Conservation (phyloP, 306 rosid species). For the Quercus ilex region DNA sequence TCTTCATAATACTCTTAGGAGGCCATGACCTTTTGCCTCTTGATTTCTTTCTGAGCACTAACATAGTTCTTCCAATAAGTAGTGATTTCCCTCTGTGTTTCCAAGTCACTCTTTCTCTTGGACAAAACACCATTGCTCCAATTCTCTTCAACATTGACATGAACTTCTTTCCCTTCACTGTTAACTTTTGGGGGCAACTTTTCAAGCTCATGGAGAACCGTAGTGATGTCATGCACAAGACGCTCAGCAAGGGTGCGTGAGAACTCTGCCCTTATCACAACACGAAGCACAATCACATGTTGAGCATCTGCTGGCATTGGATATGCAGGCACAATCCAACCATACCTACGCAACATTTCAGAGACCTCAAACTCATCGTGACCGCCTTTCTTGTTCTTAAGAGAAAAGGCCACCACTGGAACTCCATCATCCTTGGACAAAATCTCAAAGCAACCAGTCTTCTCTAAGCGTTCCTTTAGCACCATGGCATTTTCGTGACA, state of each 20-base stretch:
- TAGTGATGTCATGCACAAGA: conserved; percentile 19
- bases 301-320: conserved; percentile 30
- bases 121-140: not conserved
- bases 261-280: conserved; percentile 29
- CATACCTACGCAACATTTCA: conserved; percentile 21
- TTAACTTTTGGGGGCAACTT: not conserved
- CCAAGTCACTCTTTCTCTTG: conserved; percentile 15
- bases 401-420: conserved; percentile 37
- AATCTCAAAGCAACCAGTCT: conserved; percentile 23
- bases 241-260: conserved; percentile 25
- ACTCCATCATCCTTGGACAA: conserved; percentile 34
- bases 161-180: not conserved
- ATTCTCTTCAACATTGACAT: not conserved
- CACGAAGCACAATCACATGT: conserved; percentile 29
- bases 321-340: conserved; percentile 41
- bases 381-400: conserved; percentile 12
- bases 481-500: conserved; percentile 30
- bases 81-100: conserved; percentile 18
- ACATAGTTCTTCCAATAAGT: conserved; percentile 19
- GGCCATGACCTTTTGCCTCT: not conserved
- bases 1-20: not conserved
- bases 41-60: conserved; percentile 7
- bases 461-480: conserved; percentile 22
- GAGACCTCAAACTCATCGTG: conserved; percentile 32
- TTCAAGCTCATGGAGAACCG: conserved; percentile 30